phyloP scores from a whole-genome alignment of 306 rosid genomes.

The Astragalus glycyphyllos region DNA sequence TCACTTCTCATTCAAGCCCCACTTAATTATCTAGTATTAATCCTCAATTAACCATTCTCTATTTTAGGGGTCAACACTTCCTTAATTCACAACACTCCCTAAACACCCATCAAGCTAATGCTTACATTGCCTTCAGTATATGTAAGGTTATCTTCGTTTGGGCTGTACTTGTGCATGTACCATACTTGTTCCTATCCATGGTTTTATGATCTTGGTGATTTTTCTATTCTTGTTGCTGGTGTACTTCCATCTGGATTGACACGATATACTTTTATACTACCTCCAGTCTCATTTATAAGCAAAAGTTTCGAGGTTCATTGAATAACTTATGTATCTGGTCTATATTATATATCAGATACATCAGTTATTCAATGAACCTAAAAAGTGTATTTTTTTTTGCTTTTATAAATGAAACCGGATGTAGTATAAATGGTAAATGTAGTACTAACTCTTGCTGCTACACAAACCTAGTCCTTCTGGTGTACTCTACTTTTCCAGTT shows the following conservation, averaged over 20 bases:
- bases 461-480: constrained; percentile 1
- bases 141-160: not conserved
- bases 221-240: not conserved
- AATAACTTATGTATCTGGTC: too few relatives aligned
- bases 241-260: not conserved
- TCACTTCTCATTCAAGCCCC: constrained; percentile 3
- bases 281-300: too few relatives aligned
- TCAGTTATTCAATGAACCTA: too few relatives aligned
- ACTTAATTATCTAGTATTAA: not conserved
- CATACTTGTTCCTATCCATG: not conserved
- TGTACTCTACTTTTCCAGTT: constrained; percentile 8
- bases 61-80: not conserved
- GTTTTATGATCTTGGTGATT: constrained; percentile 9
- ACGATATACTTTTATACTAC: not conserved
- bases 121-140: constrained; percentile 3
- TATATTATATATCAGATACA: too few relatives aligned
- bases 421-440: too few relatives aligned
- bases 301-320: too few relatives aligned
- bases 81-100: too few relatives aligned
- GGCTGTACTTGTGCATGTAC: not conserved
- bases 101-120: not conserved
- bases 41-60: not conserved
- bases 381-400: too few relatives aligned
- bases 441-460: not conserved
- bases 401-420: too few relatives aligned